A percentile compares a stretch with the other conserved stretches of the same genome.
These are phyloP conservation scores for Debaryomyces nepalensis DNA, from an alignment of 1,139 yeast genomes.

Conservation along the genomic window DNA sequence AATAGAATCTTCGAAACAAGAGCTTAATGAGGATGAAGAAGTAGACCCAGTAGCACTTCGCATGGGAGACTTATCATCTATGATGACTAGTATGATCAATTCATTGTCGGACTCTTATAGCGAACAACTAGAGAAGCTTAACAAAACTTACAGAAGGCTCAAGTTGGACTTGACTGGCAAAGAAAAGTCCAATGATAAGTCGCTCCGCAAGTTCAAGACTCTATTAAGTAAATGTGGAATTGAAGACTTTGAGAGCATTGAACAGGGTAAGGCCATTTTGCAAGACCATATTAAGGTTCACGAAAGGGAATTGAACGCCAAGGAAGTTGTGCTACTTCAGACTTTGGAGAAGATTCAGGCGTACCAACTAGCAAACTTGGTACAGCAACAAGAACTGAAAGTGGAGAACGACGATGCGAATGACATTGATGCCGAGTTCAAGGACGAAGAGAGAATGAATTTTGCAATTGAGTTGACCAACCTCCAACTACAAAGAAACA, in stretches of 20 bases:
- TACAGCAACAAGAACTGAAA: conserved; percentile 32
- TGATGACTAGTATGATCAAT: conserved; percentile 47
- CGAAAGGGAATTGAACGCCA: conserved; percentile 36
- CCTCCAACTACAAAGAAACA: conserved; percentile 56
- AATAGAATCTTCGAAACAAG: conserved; percentile 17
- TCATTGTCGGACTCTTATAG: conserved; percentile 50
- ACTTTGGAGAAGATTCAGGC: conserved; percentile 38
- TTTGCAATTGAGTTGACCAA: conserved; percentile 51
- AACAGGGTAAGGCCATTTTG: conserved; percentile 34
- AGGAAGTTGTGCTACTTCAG: conserved; percentile 38
- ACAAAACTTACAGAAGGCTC: conserved; percentile 25
- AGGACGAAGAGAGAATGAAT: conserved; percentile 28
- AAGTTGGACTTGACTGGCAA: conserved; percentile 26
- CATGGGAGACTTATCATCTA: conserved; percentile 39
- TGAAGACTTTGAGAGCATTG: conserved; percentile 29
- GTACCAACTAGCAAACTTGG: conserved; percentile 32
- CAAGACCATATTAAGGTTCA: conserved; percentile 24
- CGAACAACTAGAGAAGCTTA: conserved; percentile 28
- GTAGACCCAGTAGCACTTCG: conserved; percentile 25
- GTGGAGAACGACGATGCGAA: conserved; percentile 16
- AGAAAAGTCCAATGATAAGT: conserved; percentile 22
- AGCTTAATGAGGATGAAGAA: conserved; percentile 7
- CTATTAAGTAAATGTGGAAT: conserved; percentile 30
- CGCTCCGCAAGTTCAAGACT: conserved; percentile 21
- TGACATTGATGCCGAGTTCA: conserved; percentile 22